A percentile compares a stretch with the other conserved stretches of the same genome.
These are phyloP conservation scores for Chalciporus piperatus DNA, from an alignment of 768 basidiomycete species.

Conservation along the genomic window DNA sequence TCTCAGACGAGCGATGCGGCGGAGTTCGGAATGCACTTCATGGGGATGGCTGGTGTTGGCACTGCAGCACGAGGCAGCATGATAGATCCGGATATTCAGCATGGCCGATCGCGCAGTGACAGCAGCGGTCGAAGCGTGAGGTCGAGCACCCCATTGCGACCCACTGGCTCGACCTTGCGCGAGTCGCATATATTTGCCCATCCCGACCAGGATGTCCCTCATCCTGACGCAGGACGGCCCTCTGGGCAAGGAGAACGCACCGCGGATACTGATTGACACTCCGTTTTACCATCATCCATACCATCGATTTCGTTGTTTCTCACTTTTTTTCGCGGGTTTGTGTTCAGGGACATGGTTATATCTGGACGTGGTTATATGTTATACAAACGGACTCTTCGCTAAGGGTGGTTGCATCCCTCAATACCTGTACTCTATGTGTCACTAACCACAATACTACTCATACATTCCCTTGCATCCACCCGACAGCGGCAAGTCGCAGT, in stretches of 20 bases:
- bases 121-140: slow-evolving; percentile 5
- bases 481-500: too few species aligned
- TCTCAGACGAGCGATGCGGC: slow-evolving; percentile 13
- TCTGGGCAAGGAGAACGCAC: neutral
- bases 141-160: slow-evolving; percentile 9
- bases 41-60: slow-evolving; percentile 47
- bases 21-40: slow-evolving; percentile 19
- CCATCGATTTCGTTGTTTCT: neutral
- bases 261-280: neutral
- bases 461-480: neutral
- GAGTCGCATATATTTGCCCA: slow-evolving; percentile 4
- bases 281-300: too few species aligned
- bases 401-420: neutral
- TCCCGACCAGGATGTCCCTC: neutral
- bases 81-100: slow-evolving; percentile 15
- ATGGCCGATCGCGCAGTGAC: slow-evolving; percentile 13
- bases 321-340: neutral
- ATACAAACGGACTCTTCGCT: neutral
- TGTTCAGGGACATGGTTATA: neutral
- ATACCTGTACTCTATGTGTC: slow-evolving; percentile 11
- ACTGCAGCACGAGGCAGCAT: slow-evolving; percentile 38
- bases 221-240: slow-evolving; percentile 8
- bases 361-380: neutral
- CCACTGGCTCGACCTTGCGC: slow-evolving; percentile 1
- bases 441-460: slow-evolving; percentile 9